Evolutionary conservation across 371 early-diverging fungal genomes (phyloP).

Genomic region (Fennellomyces sp.): DNA sequence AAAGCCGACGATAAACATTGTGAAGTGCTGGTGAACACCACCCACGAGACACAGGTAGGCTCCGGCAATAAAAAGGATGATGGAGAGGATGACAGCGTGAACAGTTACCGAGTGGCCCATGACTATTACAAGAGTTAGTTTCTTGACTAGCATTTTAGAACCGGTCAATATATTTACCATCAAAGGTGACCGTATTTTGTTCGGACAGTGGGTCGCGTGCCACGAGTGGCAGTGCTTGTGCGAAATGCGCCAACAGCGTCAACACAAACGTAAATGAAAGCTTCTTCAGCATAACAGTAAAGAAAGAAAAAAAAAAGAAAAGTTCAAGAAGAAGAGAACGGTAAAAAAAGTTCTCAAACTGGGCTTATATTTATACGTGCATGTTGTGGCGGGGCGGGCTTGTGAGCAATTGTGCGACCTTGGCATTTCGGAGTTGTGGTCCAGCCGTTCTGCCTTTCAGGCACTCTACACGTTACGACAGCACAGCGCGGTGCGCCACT

Average conservation of each 20-base stretch:
- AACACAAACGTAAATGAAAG: background rate
- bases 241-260: background rate
- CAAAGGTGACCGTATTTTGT: conserved; percentile 15
- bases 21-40: conserved; percentile 59
- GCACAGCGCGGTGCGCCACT: background rate
- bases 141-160: too few species aligned
- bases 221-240: conserved; percentile 15
- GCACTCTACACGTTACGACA: too few species aligned
- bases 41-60: conserved; percentile 46
- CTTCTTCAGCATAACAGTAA: background rate
- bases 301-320: background rate
- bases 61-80: conserved; percentile 55
- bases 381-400: too few species aligned
- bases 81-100: conserved; percentile 54
- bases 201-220: conserved; percentile 12
- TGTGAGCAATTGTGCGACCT: background rate
- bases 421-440: background rate
- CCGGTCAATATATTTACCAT: conserved; percentile 5
- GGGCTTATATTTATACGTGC: too few species aligned
- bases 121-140: conserved; percentile 21
- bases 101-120: conserved; percentile 42
- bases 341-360: background rate
- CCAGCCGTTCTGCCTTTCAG: background rate
- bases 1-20: conserved; percentile 65
- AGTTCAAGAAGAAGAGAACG: background rate